These are phyloP conservation scores for Penicillium tannophilum DNA, from an alignment of 495 filamentous ascomycete genomes.

Conservation along the genomic window DNA sequence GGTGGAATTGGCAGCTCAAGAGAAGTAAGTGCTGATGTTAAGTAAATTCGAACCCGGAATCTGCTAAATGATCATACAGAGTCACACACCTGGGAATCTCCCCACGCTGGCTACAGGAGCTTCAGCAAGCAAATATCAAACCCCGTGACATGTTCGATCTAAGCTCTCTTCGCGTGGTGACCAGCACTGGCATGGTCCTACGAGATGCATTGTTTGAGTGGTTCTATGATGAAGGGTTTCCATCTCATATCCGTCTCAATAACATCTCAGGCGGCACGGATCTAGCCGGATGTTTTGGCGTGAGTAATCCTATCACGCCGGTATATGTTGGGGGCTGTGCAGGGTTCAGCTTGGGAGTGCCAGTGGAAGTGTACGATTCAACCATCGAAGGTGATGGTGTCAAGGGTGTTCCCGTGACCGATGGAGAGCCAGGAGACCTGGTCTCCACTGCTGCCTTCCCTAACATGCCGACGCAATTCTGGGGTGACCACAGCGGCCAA, in stretches of 20 bases:
- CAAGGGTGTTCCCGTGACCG: conserved; percentile 51
- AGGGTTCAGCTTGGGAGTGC: conserved; percentile 62
- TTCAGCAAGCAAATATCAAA: conserved; percentile 57
- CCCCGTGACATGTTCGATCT: conserved; percentile 65
- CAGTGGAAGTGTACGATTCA: conserved; percentile 64
- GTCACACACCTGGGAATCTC: conserved; percentile 66
- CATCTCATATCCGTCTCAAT: conserved; percentile 58
- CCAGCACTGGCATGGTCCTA: conserved; percentile 77
- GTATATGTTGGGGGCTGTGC: conserved; percentile 72
- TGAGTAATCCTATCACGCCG: conserved; percentile 66
- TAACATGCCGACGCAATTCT: conserved; percentile 72
- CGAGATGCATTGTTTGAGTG: conserved; percentile 72
- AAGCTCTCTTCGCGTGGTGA: conserved; percentile 56
- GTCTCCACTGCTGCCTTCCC: conserved; percentile 70
- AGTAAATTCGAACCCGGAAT: too few relatives aligned
- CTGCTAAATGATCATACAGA: conserved; percentile 14
- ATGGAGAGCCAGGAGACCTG: conserved; percentile 71
- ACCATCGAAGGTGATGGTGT: conserved; percentile 49
- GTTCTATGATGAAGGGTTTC: conserved; percentile 80
- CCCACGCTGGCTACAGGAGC: conserved; percentile 71
- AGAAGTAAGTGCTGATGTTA: conserved; percentile 49
- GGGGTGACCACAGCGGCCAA: conserved; percentile 58
- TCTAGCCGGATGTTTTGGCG: conserved; percentile 69
- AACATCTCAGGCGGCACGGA: conserved; percentile 83
- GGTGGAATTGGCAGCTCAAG: conserved; percentile 51